phyloP scores from a whole-genome alignment of 192 early-diverging fungal genomes.

The Helicostylum pulchrum region DNA sequence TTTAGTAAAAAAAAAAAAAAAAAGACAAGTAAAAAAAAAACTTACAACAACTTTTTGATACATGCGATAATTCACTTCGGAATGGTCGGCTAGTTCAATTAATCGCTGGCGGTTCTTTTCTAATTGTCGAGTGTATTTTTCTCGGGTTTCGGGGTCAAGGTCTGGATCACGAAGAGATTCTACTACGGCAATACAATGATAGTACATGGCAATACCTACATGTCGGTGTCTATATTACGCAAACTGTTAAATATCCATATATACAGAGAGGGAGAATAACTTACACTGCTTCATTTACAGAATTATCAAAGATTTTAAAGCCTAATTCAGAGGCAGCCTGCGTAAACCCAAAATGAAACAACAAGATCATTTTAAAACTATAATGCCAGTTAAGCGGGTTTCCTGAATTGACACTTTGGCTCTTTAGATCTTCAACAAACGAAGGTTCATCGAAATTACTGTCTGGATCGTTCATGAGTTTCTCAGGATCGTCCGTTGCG shows the following conservation, averaged over 20 bases:
- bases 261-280: neutral
- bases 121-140: conserved; percentile 17
- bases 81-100: conserved; percentile 12
- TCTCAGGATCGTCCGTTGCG: neutral
- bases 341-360: conserved; percentile 22
- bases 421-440: conserved; percentile 18
- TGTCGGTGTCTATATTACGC: conserved; percentile 23
- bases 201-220: conserved; percentile 26
- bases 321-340: conserved; percentile 19
- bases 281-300: conserved; percentile 23
- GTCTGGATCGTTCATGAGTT: conserved; percentile 10
- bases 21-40: conserved; percentile 2
- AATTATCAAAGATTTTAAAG: conserved; percentile 22
- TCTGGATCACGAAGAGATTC: conserved; percentile 11
- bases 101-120: neutral
- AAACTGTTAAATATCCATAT: too few species aligned
- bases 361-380: conserved; percentile 24
- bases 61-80: conserved; percentile 30
- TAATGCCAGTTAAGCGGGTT: conserved; percentile 20
- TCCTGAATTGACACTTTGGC: conserved; percentile 16
- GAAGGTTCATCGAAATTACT: conserved; percentile 11
- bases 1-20: neutral
- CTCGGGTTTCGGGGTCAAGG: neutral
- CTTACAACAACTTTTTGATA: conserved; percentile 25
- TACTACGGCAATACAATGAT: conserved; percentile 22